Evolutionary conservation across 805 yeast species (phyloP).

Genomic region (Zygosaccharomyces siamensis): DNA sequence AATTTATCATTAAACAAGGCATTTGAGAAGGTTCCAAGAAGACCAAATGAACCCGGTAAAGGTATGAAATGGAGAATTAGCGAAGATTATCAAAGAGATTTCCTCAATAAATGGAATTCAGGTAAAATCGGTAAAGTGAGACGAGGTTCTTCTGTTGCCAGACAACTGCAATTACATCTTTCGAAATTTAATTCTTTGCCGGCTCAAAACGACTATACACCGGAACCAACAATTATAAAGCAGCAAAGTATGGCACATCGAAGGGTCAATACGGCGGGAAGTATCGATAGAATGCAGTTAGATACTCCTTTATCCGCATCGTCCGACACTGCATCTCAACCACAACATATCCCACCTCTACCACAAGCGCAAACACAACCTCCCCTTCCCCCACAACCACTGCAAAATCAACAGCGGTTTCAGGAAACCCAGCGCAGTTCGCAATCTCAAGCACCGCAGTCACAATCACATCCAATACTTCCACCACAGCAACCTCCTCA

Average conservation of each 20-base stretch:
- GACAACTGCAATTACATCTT: slow-evolving; percentile 73
- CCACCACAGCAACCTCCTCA: too few species aligned
- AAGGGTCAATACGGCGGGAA: slow-evolving; percentile 1
- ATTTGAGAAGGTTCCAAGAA: slow-evolving; percentile 93
- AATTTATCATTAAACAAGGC: slow-evolving; percentile 93
- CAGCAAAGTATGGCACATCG: slow-evolving; percentile 15
- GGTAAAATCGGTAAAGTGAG: slow-evolving; percentile 71
- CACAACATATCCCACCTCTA: slow-evolving; percentile 1
- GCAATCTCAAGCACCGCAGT: not conserved
- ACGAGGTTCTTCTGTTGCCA: slow-evolving; percentile 75
- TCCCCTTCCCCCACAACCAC: slow-evolving; percentile 3
- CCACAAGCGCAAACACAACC: slow-evolving; percentile 10
- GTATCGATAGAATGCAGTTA: slow-evolving; percentile 7
- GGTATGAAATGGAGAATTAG: slow-evolving; percentile 99
- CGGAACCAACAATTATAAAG: slow-evolving; percentile 13
- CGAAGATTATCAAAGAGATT: slow-evolving; percentile 77
- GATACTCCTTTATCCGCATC: slow-evolving; percentile 7
- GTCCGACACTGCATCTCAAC: slow-evolving; percentile 5
- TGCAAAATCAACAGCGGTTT: slow-evolving; percentile 12
- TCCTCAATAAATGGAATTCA: slow-evolving; percentile 68
- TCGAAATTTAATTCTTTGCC: slow-evolving; percentile 43
- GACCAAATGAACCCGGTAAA: slow-evolving; percentile 95
- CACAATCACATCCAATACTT: not conserved
- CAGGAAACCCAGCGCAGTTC: slow-evolving; percentile 7
- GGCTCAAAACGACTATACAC: slow-evolving; percentile 29